phyloP scores from a whole-genome alignment of 495 filamentous ascomycete species.

The Xylaria cubensis region DNA sequence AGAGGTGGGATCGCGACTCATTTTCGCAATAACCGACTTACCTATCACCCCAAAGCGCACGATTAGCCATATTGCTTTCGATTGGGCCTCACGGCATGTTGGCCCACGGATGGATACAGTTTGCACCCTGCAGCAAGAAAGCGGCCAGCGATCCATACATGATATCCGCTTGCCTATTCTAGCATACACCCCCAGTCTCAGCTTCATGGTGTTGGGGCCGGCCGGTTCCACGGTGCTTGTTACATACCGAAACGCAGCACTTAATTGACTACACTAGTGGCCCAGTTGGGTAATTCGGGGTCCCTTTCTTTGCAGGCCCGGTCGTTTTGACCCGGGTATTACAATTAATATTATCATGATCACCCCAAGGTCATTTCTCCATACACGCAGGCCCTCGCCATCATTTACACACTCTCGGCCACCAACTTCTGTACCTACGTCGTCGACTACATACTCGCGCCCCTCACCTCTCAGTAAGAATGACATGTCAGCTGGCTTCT shows the following conservation, averaged over 20 bases:
- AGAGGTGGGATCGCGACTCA: not conserved
- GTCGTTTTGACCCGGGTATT: slow-evolving; percentile 8
- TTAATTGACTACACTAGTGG: slow-evolving; percentile 1
- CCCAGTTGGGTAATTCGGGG: slow-evolving; percentile 23
- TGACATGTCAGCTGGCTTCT: slow-evolving; percentile 29
- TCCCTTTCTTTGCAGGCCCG: not conserved
- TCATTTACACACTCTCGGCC: slow-evolving; percentile 8
- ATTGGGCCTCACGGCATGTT: slow-evolving; percentile 21
- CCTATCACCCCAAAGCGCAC: not conserved
- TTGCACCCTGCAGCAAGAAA: slow-evolving; percentile 19
- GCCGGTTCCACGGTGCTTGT: slow-evolving; percentile 7
- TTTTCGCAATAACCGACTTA: not conserved
- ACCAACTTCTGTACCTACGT: slow-evolving; percentile 13
- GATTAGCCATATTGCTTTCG: slow-evolving; percentile 8
- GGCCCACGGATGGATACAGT: slow-evolving; percentile 21
- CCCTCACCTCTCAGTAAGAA: slow-evolving; percentile 35
- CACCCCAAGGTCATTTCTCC: slow-evolving; percentile 25
- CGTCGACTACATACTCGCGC: not conserved
- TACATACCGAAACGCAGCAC: not conserved
- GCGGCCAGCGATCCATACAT: slow-evolving; percentile 18
- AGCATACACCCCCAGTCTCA: slow-evolving; percentile 7
- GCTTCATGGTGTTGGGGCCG: not conserved
- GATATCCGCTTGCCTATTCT: slow-evolving; percentile 20
- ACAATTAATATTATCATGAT: slow-evolving; percentile 23
- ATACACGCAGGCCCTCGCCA: slow-evolving; percentile 5